Evolutionary conservation across 2,329 filamentous ascomycete species (phyloP), one percentile per base, ranked within the genome.

Genomic region (Triangularia setosa): DNA sequence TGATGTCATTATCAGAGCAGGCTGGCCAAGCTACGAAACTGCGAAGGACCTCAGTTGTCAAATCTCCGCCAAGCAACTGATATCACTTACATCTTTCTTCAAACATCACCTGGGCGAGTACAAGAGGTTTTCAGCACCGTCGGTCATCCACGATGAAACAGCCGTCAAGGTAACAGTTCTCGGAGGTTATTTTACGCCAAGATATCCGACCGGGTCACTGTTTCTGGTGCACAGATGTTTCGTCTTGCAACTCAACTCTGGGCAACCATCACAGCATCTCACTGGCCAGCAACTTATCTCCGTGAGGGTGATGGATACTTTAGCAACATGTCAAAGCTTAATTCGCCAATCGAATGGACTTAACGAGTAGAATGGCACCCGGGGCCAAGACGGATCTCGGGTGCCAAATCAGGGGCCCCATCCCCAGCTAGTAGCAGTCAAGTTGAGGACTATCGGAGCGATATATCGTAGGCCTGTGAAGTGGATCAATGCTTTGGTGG

Each of bases 211-310:
- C 52, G 25, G 52, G 52, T 55, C 23, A 25, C 12, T 55, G 52
- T 55, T 27, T 55, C 52, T 55, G 52, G 52, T 18, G 52, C 52
- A 55, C 25, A 25, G 52, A 55, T 55, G 52, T 55, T 55, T 55
- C 52, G 52, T 25, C 21, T 55, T 28, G 25, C 21, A 27, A 28
- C 23, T n/a, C 52, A 27, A 21, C 25, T 28, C 21, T 28, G 25
- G 52, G 21, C 52, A 28, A 16, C 23, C 21, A 28, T 27, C 52
- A 55, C 16, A 23, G 27, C 7, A 9, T 48, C 40, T 48, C 5
- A 48, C 40, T 48, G 40, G 40, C 18, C 8, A 21, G 21, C 18
- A 21, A 21, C 5, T 7, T 12, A 48, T 48, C 40, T 48, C n/a
- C 4, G n/a, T 3, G 40, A 48, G 8, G 40, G 40, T 14, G 18